phyloP scores from a whole-genome alignment of 768 basidiomycete species.

The Rhodotorula graminis region DNA sequence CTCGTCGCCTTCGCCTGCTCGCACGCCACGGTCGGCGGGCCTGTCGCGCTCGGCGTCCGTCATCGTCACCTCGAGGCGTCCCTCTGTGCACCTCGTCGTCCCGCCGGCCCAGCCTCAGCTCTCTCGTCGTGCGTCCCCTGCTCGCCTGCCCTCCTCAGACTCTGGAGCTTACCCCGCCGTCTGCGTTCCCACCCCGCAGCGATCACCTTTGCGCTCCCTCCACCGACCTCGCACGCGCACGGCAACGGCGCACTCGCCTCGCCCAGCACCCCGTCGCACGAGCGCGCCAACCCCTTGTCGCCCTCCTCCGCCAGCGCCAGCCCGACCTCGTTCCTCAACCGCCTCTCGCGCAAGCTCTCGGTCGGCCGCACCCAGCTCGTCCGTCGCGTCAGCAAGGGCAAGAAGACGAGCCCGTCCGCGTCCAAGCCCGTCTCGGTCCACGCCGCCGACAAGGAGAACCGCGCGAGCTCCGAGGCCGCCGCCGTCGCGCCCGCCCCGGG shows the following conservation, averaged over 20 bases:
- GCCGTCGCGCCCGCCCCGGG: not conserved
- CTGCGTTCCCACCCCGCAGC: not conserved
- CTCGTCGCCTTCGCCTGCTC: not conserved
- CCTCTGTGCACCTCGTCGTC: not conserved
- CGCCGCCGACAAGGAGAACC: constrained; percentile 6
- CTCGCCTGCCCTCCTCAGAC: not conserved
- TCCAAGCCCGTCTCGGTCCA: not conserved
- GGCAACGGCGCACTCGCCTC: not conserved
- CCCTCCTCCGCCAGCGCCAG: not conserved
- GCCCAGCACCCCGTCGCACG: not conserved
- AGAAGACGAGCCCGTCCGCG: not conserved
- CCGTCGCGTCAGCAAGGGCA: constrained; percentile 14
- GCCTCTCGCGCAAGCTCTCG: constrained; percentile 15
- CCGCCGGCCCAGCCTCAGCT: not conserved
- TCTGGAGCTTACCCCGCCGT: too few relatives aligned
- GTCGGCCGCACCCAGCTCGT: constrained; percentile 5
- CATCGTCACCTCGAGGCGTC: not conserved
- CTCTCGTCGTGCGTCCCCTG: not conserved
- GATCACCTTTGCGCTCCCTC: constrained; percentile 13
- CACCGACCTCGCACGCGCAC: not conserved
- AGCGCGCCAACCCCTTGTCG: not conserved
- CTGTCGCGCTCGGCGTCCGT: not conserved
- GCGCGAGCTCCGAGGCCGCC: not conserved
- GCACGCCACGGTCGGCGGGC: not conserved
- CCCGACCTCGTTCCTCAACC: constrained; percentile 9